Conservation (phyloP, 768 basidiomycete genomes). For the Auriscalpium orientale region DNA sequence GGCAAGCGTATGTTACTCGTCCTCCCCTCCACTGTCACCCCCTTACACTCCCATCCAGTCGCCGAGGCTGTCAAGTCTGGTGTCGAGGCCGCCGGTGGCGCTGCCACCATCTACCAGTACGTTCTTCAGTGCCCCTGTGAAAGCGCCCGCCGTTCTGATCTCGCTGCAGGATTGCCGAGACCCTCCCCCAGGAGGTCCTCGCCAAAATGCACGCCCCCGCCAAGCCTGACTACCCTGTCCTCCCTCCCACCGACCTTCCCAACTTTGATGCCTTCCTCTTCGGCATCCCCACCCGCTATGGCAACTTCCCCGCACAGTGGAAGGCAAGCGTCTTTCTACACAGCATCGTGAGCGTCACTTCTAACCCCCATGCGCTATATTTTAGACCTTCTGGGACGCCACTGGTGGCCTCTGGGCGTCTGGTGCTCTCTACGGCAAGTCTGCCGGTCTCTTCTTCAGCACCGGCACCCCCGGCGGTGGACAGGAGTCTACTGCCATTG, state of each 20-base stretch:
- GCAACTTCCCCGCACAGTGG: conserved; percentile 74
- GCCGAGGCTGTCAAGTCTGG: conserved; percentile 45
- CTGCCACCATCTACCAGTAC: conserved; percentile 40
- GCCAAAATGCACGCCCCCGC: conserved; percentile 61
- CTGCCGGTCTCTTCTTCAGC: conserved; percentile 66
- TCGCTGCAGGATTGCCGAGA: conserved; percentile 62
- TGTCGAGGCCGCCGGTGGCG: conserved; percentile 34
- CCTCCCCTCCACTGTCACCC: background rate
- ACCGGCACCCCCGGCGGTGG: conserved; percentile 73
- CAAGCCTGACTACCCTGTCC: conserved; percentile 65
- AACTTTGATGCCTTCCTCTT: conserved; percentile 67
- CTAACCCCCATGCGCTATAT: background rate
- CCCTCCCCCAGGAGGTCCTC: conserved; percentile 62
- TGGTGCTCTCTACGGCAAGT: conserved; percentile 66
- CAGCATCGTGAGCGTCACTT: background rate
- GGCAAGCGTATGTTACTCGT: conserved; percentile 41
- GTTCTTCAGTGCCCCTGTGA: conserved; percentile 8
- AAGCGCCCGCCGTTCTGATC: background rate
- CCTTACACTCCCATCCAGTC: conserved; percentile 33
- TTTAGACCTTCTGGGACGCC: conserved; percentile 65
- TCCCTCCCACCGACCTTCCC: conserved; percentile 45
- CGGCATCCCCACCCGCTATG: conserved; percentile 77
- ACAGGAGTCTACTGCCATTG: conserved; percentile 57
- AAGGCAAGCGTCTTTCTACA: conserved; percentile 36
- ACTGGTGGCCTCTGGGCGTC: conserved; percentile 60